A percentile compares a stretch with the other conserved stretches of the same genome.
Evolutionary conservation across 2,329 filamentous ascomycete species (phyloP).

Genomic region (Fusarium torreyae): DNA sequence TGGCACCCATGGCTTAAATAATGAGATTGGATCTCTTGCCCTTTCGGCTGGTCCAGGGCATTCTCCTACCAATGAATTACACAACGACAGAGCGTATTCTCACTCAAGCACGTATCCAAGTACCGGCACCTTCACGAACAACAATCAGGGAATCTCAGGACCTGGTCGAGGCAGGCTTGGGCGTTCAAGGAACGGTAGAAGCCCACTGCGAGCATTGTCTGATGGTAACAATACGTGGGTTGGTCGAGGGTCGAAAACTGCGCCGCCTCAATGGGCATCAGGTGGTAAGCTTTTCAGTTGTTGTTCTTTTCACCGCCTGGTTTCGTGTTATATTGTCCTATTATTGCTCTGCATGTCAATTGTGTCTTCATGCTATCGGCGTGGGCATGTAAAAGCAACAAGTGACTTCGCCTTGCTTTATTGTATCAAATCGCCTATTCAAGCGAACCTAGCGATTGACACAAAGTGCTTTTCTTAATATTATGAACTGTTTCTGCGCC

Average conservation of each 20-base stretch:
- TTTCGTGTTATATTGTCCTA: background rate
- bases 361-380: background rate
- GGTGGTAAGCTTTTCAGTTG: constrained; percentile 59
- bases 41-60: constrained; percentile 43
- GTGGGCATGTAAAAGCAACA: background rate
- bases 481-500: background rate
- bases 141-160: constrained; percentile 78
- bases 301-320: too few relatives aligned
- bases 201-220: constrained; percentile 71
- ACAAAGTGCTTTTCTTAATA: background rate
- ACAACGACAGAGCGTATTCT: constrained; percentile 46
- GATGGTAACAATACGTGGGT: constrained; percentile 72
- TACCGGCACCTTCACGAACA: constrained; percentile 67
- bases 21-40: constrained; percentile 60
- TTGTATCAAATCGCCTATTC: constrained; percentile 3
- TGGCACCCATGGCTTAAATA: constrained; percentile 56
- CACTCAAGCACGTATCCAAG: constrained; percentile 51
- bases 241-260: constrained; percentile 63
- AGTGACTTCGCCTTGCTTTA: background rate
- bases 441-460: constrained; percentile 1
- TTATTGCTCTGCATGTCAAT: background rate
- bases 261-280: constrained; percentile 62
- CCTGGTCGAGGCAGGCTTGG: constrained; percentile 88
- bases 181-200: constrained; percentile 74
- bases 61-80: constrained; percentile 52